Evolutionary conservation across 2,329 filamentous ascomycete genomes (phyloP), one percentile per base, ranked within the genome.

Genomic region (Stachybotrys echinatus): DNA sequence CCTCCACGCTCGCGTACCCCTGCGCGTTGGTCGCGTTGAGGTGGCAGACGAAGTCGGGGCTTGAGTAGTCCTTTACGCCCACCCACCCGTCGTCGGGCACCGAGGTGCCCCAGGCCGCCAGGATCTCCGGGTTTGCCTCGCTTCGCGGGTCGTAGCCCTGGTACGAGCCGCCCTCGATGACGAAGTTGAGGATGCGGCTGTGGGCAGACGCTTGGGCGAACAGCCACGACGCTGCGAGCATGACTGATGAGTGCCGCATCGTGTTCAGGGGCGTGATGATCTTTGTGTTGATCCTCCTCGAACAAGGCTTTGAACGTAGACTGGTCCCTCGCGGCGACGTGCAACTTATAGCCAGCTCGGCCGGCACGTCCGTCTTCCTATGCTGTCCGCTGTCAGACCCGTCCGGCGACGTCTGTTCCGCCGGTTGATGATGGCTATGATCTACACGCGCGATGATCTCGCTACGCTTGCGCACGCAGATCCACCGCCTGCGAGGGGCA

Each of bases 151-250:
- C 37, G 44, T 31, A 37, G 44, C 44, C 44, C 5, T 34, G 22
- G 27, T 46, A 46, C 17, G 44, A 46, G 23, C 19, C 44, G 27
- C 44, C 44, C n/a, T 46, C 27, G 23, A 46, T 37, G 44, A 46
- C 44, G n/a, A 46, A 18, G 44, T 46, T 46, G 44, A 18, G 34
- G 27, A 46, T 23, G 19, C 37, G 44, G 44, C 44, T 46, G 27
- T 46, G 44, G n/a, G 44, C 44, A 18, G 4, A 7, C 38, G 18
- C 38, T 8, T 7, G 38, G 2, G 42, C 5, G 17, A 45, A 22
- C 12, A 22, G 18, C 27, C 27, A 34, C 42, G 42, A 45, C 20
- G 42, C 42, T 21, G 22, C 42, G 42, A 45, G 19, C 10, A 27
- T 5, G 22, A 14, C 42, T 5, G 22, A 34, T 5, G 27, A 34